These are phyloP conservation scores for Aspergillus oerlinghausenensis DNA, from an alignment of 2,329 filamentous ascomycete genomes.

Conservation along the genomic window DNA sequence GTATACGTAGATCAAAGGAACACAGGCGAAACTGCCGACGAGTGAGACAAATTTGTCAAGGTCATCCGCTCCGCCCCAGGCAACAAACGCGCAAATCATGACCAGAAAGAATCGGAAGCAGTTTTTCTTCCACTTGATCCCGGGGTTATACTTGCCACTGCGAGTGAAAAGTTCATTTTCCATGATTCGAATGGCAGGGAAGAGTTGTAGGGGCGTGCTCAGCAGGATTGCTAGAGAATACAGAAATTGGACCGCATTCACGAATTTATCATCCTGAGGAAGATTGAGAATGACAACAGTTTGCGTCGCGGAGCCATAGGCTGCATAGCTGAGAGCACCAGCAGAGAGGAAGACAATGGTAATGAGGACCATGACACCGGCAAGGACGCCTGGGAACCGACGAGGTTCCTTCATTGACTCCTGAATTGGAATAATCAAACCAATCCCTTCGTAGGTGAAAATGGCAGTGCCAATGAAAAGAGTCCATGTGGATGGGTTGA, in stretches of 20 bases:
- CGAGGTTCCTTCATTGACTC: conserved; percentile 89
- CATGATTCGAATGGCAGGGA: conserved; percentile 93
- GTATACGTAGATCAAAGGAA: conserved; percentile 95
- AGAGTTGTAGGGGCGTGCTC: conserved; percentile 92
- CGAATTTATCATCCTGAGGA: conserved; percentile 89
- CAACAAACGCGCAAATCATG: conserved; percentile 76
- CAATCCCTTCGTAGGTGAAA: conserved; percentile 97
- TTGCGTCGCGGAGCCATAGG: conserved; percentile 90
- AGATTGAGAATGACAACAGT: conserved; percentile 95
- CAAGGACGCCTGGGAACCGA: conserved; percentile 86
- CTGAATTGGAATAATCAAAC: conserved; percentile 95
- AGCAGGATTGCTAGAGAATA: conserved; percentile 98
- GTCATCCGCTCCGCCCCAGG: conserved; percentile 88
- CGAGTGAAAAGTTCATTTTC: conserved; percentile 91
- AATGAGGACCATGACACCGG: conserved; percentile 90
- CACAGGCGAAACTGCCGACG: conserved; percentile 95
- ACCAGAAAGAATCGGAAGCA: conserved; percentile 92
- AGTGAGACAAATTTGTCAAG: conserved; percentile 96
- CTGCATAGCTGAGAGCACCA: conserved; percentile 90
- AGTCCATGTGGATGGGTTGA: conserved; percentile 91
- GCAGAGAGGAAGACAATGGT: conserved; percentile 85
- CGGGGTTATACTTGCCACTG: conserved; percentile 95
- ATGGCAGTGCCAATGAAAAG: conserved; percentile 98
- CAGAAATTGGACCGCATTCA: conserved; percentile 92
- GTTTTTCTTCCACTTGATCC: conserved; percentile 99